Conservation (phyloP, 2,329 filamentous ascomycete species). For the Beauveria sp. region DNA sequence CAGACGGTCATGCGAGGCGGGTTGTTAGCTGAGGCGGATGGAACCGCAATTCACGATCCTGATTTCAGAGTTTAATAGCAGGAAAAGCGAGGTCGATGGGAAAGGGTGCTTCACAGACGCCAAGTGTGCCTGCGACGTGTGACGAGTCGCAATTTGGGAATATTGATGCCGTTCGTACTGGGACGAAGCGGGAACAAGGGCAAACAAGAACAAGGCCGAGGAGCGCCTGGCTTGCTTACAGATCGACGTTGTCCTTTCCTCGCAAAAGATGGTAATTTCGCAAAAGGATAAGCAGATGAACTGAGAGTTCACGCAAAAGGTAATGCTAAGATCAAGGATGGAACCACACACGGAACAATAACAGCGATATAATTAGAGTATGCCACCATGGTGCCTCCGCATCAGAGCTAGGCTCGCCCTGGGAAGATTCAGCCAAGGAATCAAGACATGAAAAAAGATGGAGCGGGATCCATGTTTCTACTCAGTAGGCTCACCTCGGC, state of each 20-base stretch:
- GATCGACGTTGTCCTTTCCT: neutral
- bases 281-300: neutral
- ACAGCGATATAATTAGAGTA: constrained; percentile 12
- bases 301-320: constrained; percentile 7
- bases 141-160: constrained; percentile 8
- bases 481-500: constrained; percentile 8
- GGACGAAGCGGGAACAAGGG: neutral
- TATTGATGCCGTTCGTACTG: neutral
- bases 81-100: neutral
- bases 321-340: constrained; percentile 12
- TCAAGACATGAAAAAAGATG: constrained; percentile 9
- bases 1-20: neutral
- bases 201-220: neutral
- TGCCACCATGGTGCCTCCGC: constrained; percentile 8
- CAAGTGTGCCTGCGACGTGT: neutral
- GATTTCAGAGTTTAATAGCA: neutral
- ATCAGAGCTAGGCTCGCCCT: constrained; percentile 8
- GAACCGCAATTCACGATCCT: neutral
- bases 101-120: neutral
- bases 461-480: constrained; percentile 6
- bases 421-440: constrained; percentile 1
- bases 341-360: constrained; percentile 10
- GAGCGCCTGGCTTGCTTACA: neutral
- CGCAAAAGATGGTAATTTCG: neutral
- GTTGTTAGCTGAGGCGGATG: constrained; percentile 3